A percentile compares a stretch with the other conserved stretches of the same genome.
Conservation (phyloP, 2,329 filamentous ascomycete species). For the Cryphonectria naterciae region DNA sequence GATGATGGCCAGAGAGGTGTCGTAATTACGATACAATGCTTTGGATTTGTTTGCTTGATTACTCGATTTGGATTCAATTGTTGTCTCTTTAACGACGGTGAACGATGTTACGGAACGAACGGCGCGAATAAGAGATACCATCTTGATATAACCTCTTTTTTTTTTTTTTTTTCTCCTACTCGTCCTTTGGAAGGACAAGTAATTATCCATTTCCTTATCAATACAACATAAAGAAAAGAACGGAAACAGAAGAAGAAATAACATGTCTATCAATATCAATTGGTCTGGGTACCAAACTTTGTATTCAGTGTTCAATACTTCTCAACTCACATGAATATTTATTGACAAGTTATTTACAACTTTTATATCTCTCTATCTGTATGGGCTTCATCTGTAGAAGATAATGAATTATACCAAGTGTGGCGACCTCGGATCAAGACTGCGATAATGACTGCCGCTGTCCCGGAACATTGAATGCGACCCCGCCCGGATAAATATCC, state of each 20-base stretch:
- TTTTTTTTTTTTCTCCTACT: background rate
- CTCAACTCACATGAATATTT: background rate
- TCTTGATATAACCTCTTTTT: background rate
- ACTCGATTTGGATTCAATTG: background rate
- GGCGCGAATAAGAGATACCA: constrained; percentile 6
- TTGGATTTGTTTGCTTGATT: background rate
- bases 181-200: background rate
- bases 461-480: background rate
- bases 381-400: background rate
- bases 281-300: background rate
- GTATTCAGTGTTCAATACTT: no score
- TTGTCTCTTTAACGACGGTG: background rate
- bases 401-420: background rate
- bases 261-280: background rate
- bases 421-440: background rate
- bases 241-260: no score
- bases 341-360: background rate
- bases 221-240: background rate
- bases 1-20: background rate
- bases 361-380: background rate
- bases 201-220: background rate
- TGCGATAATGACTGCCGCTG: background rate
- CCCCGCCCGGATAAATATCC: background rate
- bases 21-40: background rate
- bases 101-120: background rate